Evolutionary conservation across 345 rosid species (phyloP), one percentile per base, ranked within the genome.

Genomic region (Iberis pinnata): DNA sequence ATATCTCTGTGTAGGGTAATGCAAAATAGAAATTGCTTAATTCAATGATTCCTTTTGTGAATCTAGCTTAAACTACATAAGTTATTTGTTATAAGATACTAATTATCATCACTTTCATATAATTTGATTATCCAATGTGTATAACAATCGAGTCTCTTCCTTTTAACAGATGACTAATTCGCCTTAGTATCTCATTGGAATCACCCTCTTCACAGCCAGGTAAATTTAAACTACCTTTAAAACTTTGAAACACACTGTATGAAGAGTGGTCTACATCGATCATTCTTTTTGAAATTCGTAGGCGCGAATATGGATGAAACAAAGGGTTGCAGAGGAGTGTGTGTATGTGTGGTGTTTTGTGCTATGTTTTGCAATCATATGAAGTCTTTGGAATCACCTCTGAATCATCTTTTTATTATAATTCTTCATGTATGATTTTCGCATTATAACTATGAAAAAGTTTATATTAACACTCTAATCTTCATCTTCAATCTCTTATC

Each of bases 141-240:
- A 6, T 55, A 12, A 41, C 55, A 41, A 7, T n/a, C 18, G 52
- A 9, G 13, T 25, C 4, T 35, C 20, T 58, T 58, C 12, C 15
- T 50, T 57, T 50, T 37, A 3, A 43, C 64, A 65, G 70, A 65
- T 58, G 70, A 65, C 2, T 65, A 29, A 50, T 58, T 58, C 35
- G 14, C 22, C n/a, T 18, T 50, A 9, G n/a, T 27, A 18, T 49
- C 41, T 65, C 46, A 50, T 25, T 43, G 25, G 58, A 57, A 18
- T 50, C 59, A 41, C 53, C 59, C 53, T 58, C 64, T 58, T 58
- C 64, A 44, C 54, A 58, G 20, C 43, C 29, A 49, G 58, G 70
- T 65, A 29, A 26, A 11, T 25, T 13, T 12, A 7, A 22, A 18
- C 35, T 14, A 40, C 43, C 19, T 38, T 49, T 49, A 14, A 4